Base-by-base conservation (phyloP, 2,329 filamentous ascomycete species). In the Drechslera avenae region DNA sequence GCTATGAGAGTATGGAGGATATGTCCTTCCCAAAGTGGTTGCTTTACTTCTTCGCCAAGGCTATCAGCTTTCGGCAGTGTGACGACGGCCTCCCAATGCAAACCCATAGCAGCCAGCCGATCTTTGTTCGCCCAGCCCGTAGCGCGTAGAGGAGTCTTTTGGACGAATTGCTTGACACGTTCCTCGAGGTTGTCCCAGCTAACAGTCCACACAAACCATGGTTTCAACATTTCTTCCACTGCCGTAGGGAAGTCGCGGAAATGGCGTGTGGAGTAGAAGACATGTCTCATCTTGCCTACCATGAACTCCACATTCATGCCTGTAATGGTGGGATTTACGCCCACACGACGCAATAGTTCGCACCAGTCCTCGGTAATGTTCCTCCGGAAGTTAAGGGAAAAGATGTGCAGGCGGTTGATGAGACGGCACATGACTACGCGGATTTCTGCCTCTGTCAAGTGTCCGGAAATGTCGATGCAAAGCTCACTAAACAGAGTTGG, bases 291-390 rank as follows among this genome's bases (percentile, higher is more conserved):
- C 42, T 64, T 68, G 34, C 41, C 48, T 2, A 60, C 26, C 12
- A 71, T 19, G 23, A 63, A 68, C 10, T 57, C 50, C 19, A 56
- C 31, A 23, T 68, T 48, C 34, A 68, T 42, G 7, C 66, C 67
- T 10, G 59, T 55, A 13, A 65, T 52, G 5, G 62, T 54, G 2
- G 67, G 67, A 34, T 68, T 62, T 9, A 69, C 54, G 13, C 57
- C 40, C 2, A 54, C 23, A n/a, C 42, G 40, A 16, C 56, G 59
- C 16, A 66, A 39, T 6, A 52, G 19, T 12, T 61, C 56, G 34
- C 39, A 36, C 21, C 30, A 41, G 13, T 52, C 41, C 2, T 48
- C 4, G 5, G 2, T 4, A 8, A 58, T 28, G 10, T 37, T 31
- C 13, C 14, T 50, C 21, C 35, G 21, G n/a, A 60, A 49, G 8